A percentile compares a stretch with the other conserved stretches of the same genome.
Conservation (phyloP, 257 asterid genomes). For the Asclepias syriaca region DNA sequence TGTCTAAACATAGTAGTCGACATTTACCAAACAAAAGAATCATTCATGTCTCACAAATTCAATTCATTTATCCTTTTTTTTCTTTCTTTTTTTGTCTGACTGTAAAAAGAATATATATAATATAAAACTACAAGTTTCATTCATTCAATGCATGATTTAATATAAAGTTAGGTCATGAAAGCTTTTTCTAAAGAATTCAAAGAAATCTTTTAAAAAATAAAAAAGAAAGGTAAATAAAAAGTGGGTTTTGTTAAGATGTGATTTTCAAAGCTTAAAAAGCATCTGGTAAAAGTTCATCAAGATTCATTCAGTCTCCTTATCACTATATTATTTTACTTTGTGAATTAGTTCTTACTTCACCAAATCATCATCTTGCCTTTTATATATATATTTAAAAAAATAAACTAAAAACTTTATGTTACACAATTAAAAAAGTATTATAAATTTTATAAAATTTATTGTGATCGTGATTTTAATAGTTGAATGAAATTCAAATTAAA, state of each 20-base stretch:
- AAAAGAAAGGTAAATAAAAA: no score
- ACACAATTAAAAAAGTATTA: no score
- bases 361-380: background rate
- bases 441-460: no score
- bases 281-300: background rate
- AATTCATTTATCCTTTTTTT: background rate
- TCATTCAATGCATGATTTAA: background rate
- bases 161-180: slow-evolving; percentile 4
- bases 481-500: no score
- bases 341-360: background rate
- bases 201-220: no score
- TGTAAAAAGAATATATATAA: background rate
- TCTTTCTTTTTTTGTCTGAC: background rate
- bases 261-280: background rate
- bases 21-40: slow-evolving; percentile 12
- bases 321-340: background rate
- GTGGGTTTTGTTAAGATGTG: background rate
- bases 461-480: no score
- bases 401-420: no score
- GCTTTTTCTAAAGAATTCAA: background rate
- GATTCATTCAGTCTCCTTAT: background rate
- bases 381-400: no score
- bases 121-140: background rate
- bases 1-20: background rate
- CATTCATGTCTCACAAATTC: background rate